Conservation (phyloP, 805 yeast species). For the Saccharomycopsis capsularis region DNA sequence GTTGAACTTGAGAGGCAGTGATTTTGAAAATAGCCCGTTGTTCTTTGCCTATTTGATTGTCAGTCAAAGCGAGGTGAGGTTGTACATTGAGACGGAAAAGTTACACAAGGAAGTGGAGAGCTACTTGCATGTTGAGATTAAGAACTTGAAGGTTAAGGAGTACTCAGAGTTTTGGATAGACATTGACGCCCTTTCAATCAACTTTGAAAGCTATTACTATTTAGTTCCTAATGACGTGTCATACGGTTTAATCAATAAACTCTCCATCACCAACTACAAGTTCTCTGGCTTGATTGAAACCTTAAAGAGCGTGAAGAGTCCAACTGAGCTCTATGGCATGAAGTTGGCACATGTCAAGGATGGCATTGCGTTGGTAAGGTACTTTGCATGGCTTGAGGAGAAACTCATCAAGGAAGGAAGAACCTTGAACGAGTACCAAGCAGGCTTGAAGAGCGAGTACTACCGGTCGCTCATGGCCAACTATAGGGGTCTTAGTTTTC, state of each 20-base stretch:
- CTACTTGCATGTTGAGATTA: slow-evolving; percentile 34
- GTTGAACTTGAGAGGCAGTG: slow-evolving; percentile 69
- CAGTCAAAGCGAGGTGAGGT: slow-evolving; percentile 10
- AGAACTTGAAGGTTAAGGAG: slow-evolving; percentile 38
- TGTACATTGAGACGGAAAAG: slow-evolving; percentile 16
- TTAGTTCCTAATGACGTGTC: slow-evolving; percentile 53
- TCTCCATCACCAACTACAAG: slow-evolving; percentile 15
- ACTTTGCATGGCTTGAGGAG: slow-evolving; percentile 54
- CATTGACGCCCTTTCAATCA: slow-evolving; percentile 33
- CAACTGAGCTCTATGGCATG: slow-evolving; percentile 44
- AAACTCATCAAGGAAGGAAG: slow-evolving; percentile 34
- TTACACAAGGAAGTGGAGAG: slow-evolving; percentile 22
- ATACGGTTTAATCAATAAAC: slow-evolving; percentile 57
- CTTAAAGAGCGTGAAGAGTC: slow-evolving; percentile 47
- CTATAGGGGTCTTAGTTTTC: slow-evolving; percentile 61
- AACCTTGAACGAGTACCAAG: slow-evolving; percentile 46
- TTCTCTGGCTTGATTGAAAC: slow-evolving; percentile 31
- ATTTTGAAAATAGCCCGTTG: slow-evolving; percentile 79
- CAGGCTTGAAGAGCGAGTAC: slow-evolving; percentile 39
- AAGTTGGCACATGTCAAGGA: slow-evolving; percentile 49
- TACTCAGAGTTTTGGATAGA: slow-evolving; percentile 59
- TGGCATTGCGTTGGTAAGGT: slow-evolving; percentile 47
- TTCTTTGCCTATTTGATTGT: slow-evolving; percentile 61
- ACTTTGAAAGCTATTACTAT: slow-evolving; percentile 30
- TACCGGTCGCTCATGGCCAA: slow-evolving; percentile 38